Evolutionary conservation across 2,329 filamentous ascomycete species (phyloP).

Genomic region (Aspergillus sp.): DNA sequence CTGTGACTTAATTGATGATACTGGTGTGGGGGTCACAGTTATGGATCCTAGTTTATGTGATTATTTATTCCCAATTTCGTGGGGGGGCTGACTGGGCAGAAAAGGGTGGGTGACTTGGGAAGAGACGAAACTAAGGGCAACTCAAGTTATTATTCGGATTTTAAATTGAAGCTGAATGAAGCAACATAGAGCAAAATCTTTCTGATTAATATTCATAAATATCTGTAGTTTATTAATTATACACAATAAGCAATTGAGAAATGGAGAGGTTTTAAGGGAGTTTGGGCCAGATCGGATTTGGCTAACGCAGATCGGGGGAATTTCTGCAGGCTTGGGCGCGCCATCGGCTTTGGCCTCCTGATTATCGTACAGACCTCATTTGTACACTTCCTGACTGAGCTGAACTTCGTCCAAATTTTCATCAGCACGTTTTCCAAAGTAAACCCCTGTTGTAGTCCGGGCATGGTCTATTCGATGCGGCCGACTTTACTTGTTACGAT

Average conservation of each 20-base stretch:
- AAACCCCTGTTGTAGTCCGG: background rate
- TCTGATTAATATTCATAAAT: too few relatives aligned
- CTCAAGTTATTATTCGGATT: too few relatives aligned
- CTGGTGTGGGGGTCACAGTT: background rate
- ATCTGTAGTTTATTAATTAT: too few relatives aligned
- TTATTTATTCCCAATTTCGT: background rate
- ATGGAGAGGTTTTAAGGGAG: background rate
- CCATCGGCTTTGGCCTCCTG: background rate
- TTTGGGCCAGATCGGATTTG: background rate
- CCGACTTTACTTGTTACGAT: background rate
- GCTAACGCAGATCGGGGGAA: background rate
- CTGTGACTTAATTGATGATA: background rate
- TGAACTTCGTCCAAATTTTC: background rate
- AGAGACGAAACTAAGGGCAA: background rate
- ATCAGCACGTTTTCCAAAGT: background rate
- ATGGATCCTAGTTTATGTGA: background rate
- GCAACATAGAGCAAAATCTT: too few relatives aligned
- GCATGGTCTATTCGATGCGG: conserved; percentile 13
- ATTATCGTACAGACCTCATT: background rate
- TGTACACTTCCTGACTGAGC: background rate
- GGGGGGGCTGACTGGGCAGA: background rate
- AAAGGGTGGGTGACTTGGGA: background rate
- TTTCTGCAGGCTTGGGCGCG: background rate
- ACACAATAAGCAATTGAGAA: background rate
- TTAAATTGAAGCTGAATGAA: too few relatives aligned